Evolutionary conservation across 805 yeast genomes (phyloP).

Genomic region (Cephaloascus fragrans): DNA sequence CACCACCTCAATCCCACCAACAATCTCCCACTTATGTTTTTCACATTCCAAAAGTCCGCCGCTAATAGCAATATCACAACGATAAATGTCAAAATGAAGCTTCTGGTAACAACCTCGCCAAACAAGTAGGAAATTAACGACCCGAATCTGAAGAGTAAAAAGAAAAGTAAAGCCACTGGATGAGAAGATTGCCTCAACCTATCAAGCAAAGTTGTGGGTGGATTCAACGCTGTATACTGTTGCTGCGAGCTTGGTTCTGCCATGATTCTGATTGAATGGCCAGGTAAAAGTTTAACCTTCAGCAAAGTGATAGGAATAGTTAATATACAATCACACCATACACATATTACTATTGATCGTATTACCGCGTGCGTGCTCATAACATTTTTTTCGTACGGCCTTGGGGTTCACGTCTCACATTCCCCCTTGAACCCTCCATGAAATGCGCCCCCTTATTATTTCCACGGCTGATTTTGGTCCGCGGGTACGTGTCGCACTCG

Average conservation of each 20-base stretch:
- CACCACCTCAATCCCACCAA: slow-evolving; percentile 95
- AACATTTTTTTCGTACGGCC: too few relatives aligned
- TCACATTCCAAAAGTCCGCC: slow-evolving; percentile 90
- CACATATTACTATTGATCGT: too few relatives aligned
- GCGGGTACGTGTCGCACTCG: too few relatives aligned
- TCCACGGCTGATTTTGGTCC: too few relatives aligned
- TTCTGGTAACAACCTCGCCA: slow-evolving; percentile 58
- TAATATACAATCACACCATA: too few relatives aligned
- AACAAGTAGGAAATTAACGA: slow-evolving; percentile 61
- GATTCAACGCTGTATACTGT: background rate
- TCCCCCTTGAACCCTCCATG: too few relatives aligned
- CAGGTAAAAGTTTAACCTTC: too few relatives aligned
- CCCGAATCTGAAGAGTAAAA: slow-evolving; percentile 48
- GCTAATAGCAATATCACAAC: slow-evolving; percentile 66
- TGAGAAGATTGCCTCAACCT: slow-evolving; percentile 62
- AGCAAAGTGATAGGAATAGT: too few relatives aligned
- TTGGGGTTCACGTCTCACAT: too few relatives aligned
- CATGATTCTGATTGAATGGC: too few relatives aligned
- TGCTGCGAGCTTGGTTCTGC: background rate
- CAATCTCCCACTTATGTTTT: slow-evolving; percentile 83
- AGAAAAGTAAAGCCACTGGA: slow-evolving; percentile 67
- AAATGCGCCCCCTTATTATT: too few relatives aligned
- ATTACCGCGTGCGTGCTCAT: too few relatives aligned
- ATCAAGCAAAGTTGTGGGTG: slow-evolving; percentile 13
- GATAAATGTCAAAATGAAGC: slow-evolving; percentile 71